Conservation (phyloP, 2,329 filamentous ascomycete genomes). For the Curvularia lunata region DNA sequence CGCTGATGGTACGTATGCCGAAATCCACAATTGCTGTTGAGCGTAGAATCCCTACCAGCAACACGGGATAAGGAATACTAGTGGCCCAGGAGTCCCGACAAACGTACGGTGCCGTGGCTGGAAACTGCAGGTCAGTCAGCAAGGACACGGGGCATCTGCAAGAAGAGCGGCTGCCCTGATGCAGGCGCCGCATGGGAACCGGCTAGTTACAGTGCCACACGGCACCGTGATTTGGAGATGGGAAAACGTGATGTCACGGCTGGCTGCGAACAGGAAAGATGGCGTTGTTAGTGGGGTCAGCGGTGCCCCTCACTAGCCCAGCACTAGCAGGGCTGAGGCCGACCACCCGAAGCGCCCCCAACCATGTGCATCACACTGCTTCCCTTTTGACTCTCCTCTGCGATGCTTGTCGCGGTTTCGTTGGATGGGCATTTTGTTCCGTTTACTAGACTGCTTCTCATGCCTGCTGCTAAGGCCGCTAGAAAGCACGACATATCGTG, state of each 20-base stretch:
- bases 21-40: slow-evolving; percentile 39
- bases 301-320: slow-evolving; percentile 17
- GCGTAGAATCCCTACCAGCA: slow-evolving; percentile 18
- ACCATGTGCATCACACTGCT: slow-evolving; percentile 13
- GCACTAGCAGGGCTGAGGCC: slow-evolving; percentile 13
- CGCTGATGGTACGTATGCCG: slow-evolving; percentile 4
- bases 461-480: slow-evolving; percentile 1
- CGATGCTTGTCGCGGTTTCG: slow-evolving; percentile 2
- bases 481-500: slow-evolving; percentile 28
- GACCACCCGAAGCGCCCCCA: slow-evolving; percentile 22
- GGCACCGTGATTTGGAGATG: not conserved
- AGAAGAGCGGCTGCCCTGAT: slow-evolving; percentile 2
- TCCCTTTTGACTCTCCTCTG: slow-evolving; percentile 9
- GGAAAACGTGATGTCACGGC: slow-evolving; percentile 21
- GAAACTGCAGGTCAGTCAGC: slow-evolving; percentile 17
- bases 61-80: slow-evolving; percentile 27
- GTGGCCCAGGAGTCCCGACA: slow-evolving; percentile 23
- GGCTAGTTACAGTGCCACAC: not conserved
- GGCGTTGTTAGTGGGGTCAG: slow-evolving; percentile 5
- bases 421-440: slow-evolving; percentile 8
- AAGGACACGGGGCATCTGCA: slow-evolving; percentile 10
- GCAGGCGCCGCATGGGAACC: not conserved
- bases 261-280: slow-evolving; percentile 6
- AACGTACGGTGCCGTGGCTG: slow-evolving; percentile 11
- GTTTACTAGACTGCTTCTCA: not conserved